A percentile compares a stretch with the other conserved stretches of the same genome.
Evolutionary conservation across 2,329 filamentous ascomycete species (phyloP).

Genomic region (Leptographium flavum): DNA sequence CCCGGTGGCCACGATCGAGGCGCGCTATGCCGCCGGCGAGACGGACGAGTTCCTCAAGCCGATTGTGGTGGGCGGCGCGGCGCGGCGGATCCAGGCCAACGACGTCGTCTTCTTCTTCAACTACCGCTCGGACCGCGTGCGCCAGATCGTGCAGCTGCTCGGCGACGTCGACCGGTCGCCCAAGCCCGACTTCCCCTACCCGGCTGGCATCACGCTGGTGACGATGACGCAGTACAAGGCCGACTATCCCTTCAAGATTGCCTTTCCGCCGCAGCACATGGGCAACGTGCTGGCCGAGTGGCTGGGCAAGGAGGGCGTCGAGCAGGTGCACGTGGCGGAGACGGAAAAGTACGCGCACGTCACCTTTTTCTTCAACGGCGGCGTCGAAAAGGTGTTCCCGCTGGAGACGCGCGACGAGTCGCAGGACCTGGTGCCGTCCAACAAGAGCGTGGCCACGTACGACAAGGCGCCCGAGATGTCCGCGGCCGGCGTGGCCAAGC

Average conservation of each 20-base stretch:
- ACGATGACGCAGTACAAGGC: constrained; percentile 99
- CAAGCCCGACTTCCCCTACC: constrained; percentile 81
- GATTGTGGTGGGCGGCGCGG: constrained; percentile 82
- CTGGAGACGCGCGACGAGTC: constrained; percentile 80
- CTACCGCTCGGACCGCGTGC: constrained; percentile 95
- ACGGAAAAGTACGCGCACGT: constrained; percentile 99
- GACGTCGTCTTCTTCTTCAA: constrained; percentile 99
- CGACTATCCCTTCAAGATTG: constrained; percentile 82
- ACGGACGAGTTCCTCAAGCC: constrained; percentile 97
- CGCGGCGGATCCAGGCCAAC: constrained; percentile 73
- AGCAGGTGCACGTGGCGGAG: constrained; percentile 94
- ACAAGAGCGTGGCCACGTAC: constrained; percentile 83
- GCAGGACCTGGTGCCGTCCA: constrained; percentile 68
- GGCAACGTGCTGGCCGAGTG: constrained; percentile 97
- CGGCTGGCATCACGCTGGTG: constrained; percentile 67
- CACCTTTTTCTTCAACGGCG: constrained; percentile 99
- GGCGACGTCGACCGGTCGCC: constrained; percentile 87
- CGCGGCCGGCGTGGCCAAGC: constrained; percentile 75
- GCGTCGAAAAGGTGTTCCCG: constrained; percentile 90
- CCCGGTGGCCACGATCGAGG: constrained; percentile 73
- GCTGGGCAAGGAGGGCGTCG: constrained; percentile 73
- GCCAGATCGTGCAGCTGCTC: constrained; percentile 88
- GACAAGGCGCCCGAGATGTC: constrained; percentile 94
- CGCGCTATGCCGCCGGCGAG: constrained; percentile 75
- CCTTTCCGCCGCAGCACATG: constrained; percentile 92